A percentile compares a stretch with the other conserved stretches of the same genome.
Evolutionary conservation across 1,284 basidiomycete genomes (phyloP).

Genomic region (Schizophyllum commune): DNA sequence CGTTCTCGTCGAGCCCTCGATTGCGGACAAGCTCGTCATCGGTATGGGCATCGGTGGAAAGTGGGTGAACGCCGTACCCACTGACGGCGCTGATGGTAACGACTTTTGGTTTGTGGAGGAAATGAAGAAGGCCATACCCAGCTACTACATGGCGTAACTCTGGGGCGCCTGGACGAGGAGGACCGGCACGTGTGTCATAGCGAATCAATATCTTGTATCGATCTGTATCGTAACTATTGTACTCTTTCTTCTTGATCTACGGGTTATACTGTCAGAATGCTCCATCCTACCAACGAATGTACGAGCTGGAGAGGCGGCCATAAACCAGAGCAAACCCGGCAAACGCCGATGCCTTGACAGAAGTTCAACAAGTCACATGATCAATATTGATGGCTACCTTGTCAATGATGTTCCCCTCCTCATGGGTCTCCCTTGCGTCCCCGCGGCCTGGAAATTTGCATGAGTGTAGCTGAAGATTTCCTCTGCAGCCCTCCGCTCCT

Average conservation of each 20-base stretch:
- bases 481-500: too few species aligned
- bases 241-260: too few species aligned
- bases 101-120: conserved; percentile 38
- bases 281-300: too few species aligned
- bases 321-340: too few species aligned
- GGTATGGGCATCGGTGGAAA: conserved; percentile 52
- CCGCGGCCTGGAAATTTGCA: not conserved
- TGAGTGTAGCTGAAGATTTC: too few species aligned
- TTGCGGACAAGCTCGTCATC: conserved; percentile 33
- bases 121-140: conserved; percentile 25
- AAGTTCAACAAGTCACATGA: not conserved
- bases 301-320: too few species aligned
- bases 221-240: too few species aligned
- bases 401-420: not conserved
- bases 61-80: conserved; percentile 52
- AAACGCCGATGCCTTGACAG: not conserved
- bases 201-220: too few species aligned
- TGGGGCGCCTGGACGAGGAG: not conserved
- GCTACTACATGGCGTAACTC: conserved; percentile 19
- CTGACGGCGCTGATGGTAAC: conserved; percentile 15
- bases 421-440: not conserved
- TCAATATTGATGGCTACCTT: not conserved
- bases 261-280: too few species aligned
- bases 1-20: conserved; percentile 41
- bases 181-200: too few species aligned